Evolutionary conservation across 352 stramenopile genomes (phyloP), one percentile per base, ranked within the genome.

Genomic region (Phytopythium sindhum): DNA sequence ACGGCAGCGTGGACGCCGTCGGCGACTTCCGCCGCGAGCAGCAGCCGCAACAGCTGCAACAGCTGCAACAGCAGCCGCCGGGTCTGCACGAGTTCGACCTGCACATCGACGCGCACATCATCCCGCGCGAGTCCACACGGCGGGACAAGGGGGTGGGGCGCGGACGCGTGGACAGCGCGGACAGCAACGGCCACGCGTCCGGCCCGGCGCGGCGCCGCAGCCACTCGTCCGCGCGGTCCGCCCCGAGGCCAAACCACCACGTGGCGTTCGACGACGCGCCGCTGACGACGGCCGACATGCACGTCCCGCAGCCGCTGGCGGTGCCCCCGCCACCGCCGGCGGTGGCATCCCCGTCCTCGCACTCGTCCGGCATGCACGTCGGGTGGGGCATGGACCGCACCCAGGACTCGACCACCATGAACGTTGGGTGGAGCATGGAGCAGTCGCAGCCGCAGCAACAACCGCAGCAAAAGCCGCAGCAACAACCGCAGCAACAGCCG

Each of bases 21-120:
- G 69, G 70, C 48, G 60, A 78, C 52, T 75, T 75, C 55, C 65
- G 67, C 61, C 70, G 62, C 11, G 67, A 68, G 12, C 24, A 26
- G 17, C 44, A 64, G 5, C 28, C 47, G 12, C 57, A 24, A 17
- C 35, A 17, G 12, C 23, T 21, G 5, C 47, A 33, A 14, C 12
- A 31, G 2, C 23, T 35, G 47, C 47, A 21, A 4, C 8, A 39
- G 56, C 39, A 51, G 35, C 44, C 60, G 9, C 51, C 57, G 9
- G 33, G 37, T 0, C 55, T 61, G 28, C 42, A 47, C 45, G 72
- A 78, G 39, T 73, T 76, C 61, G 70, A 75, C 14, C 33, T 70
- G 31, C 67, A 57, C n/a, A 66, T 72, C 15, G 68, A 82, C 50
- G 57, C 67, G 15, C 65, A 61, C 35, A 64, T 71, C 17, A 52